A percentile compares a stretch with the other conserved stretches of the same genome.
phyloP scores from a whole-genome alignment of 1,284 basidiomycete genomes.

The Bothia castanella region DNA sequence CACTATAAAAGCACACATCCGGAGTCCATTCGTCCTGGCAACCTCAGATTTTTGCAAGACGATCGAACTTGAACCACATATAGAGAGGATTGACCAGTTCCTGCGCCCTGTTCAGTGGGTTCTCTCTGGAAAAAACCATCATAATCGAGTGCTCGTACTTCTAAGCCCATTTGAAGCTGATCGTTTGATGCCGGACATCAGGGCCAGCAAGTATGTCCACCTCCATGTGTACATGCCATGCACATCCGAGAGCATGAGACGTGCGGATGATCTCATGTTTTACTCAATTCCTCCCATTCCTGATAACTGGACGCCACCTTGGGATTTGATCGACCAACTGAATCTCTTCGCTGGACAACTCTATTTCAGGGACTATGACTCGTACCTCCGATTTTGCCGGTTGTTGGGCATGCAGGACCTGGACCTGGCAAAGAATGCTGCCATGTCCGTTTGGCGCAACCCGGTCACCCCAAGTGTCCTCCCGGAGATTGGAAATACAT shows the following conservation, averaged over 20 bases:
- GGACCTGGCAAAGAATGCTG: not conserved
- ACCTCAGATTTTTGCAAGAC: slow-evolving; percentile 28
- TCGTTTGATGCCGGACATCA: not conserved
- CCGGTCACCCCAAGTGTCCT: not conserved
- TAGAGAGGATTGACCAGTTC: slow-evolving; percentile 24
- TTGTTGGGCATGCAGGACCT: not conserved
- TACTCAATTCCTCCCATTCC: not conserved
- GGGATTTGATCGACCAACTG: not conserved
- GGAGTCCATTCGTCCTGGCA: slow-evolving; percentile 12
- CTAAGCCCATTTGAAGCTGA: slow-evolving; percentile 34
- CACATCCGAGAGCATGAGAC: not conserved
- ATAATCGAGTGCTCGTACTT: slow-evolving; percentile 27
- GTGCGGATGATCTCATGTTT: not conserved
- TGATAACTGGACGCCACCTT: not conserved
- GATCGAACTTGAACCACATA: not conserved
- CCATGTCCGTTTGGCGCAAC: not conserved
- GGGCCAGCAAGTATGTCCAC: not conserved
- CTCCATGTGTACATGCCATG: not conserved
- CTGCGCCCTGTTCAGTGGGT: slow-evolving; percentile 45
- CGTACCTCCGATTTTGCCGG: not conserved
- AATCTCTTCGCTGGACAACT: not conserved
- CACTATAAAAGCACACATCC: not conserved
- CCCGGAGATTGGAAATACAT: not conserved
- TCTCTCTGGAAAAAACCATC: slow-evolving; percentile 19
- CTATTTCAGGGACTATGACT: not conserved